These are phyloP conservation scores for Hordeum vulgare DNA, from an alignment of 176 grass and related monocot species.

Conservation along the genomic window DNA sequence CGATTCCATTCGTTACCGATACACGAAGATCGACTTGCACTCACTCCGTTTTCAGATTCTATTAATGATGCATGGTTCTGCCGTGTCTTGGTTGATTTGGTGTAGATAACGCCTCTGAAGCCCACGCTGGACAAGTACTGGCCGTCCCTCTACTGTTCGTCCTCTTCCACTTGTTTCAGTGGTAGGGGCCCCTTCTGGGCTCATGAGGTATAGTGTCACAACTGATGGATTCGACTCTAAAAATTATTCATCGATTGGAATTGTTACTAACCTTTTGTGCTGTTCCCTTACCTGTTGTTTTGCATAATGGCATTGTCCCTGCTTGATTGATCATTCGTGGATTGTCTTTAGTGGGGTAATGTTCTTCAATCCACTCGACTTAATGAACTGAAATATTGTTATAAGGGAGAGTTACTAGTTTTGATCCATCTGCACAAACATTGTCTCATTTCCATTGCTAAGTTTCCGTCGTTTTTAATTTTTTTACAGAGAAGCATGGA, in stretches of 20 bases:
- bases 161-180: slow-evolving; percentile 44
- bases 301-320: neutral
- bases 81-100: neutral
- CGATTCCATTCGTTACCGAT: neutral
- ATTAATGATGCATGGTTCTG: neutral
- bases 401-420: neutral
- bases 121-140: slow-evolving; percentile 27
- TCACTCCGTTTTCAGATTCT: too few species aligned
- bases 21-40: too few species aligned
- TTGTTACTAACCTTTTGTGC: slow-evolving; percentile 3
- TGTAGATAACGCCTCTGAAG: slow-evolving; percentile 33
- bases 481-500: slow-evolving; percentile 49
- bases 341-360: slow-evolving; percentile 48
- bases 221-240: neutral
- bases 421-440: neutral
- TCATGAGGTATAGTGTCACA: slow-evolving; percentile 34
- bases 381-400: neutral
- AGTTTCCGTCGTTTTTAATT: neutral
- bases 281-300: slow-evolving; percentile 5
- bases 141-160: slow-evolving; percentile 46
- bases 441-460: neutral
- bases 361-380: neutral
- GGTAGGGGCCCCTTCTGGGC: slow-evolving; percentile 51
- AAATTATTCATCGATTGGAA: neutral
- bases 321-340: neutral